Conservation (phyloP, 2,329 filamentous ascomycete genomes). For the Hypoxylon sp. region DNA sequence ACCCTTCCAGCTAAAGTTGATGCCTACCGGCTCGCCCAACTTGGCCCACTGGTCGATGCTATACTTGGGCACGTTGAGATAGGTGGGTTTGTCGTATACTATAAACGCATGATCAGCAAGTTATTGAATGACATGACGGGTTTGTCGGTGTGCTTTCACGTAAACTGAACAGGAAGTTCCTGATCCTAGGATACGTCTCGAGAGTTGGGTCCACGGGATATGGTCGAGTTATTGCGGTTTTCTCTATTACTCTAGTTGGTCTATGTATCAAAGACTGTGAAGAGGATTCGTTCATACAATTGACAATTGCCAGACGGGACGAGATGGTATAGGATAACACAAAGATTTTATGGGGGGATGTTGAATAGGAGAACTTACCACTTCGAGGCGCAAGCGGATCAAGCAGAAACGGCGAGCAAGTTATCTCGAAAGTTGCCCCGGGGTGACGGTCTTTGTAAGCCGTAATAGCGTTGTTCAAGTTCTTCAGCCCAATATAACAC, state of each 20-base stretch:
- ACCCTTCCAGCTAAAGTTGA: slow-evolving; percentile 59
- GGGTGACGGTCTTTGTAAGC: slow-evolving; percentile 57
- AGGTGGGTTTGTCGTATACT: slow-evolving; percentile 55
- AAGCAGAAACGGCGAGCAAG: slow-evolving; percentile 63
- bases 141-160: background rate
- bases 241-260: background rate
- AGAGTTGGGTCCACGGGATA: background rate
- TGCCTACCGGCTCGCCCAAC: slow-evolving; percentile 54
- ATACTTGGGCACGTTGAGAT: slow-evolving; percentile 54
- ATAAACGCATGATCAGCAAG: slow-evolving; percentile 5
- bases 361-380: slow-evolving; percentile 44
- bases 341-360: no score
- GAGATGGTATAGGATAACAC: background rate
- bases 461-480: slow-evolving; percentile 61
- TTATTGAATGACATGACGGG: background rate
- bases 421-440: slow-evolving; percentile 60
- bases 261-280: background rate
- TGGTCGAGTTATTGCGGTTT: background rate
- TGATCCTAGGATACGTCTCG: background rate
- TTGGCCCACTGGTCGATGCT: slow-evolving; percentile 44
- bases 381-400: slow-evolving; percentile 48
- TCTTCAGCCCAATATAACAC: slow-evolving; percentile 64
- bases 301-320: slow-evolving; percentile 5
- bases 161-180: background rate
- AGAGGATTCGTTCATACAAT: background rate